phyloP scores from a whole-genome alignment of 768 basidiomycete genomes.

The Pulveroboletus sp. region DNA sequence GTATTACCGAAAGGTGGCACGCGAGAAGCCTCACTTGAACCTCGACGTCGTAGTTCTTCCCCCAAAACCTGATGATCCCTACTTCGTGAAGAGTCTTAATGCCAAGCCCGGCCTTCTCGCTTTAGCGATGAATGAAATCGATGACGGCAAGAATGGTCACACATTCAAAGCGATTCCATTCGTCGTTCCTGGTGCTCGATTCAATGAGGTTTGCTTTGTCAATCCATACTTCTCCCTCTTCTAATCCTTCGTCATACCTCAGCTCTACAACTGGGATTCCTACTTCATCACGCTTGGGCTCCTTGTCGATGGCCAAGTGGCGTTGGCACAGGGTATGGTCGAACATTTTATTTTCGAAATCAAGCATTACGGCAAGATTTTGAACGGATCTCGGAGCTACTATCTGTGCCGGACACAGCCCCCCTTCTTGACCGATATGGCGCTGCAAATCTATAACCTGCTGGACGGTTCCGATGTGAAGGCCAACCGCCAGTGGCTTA shows the following conservation, averaged over 20 bases:
- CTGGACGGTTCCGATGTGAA: conserved; percentile 80
- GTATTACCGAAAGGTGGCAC: conserved; percentile 89
- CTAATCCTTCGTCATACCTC: conserved; percentile 6
- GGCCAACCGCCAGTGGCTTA: conserved; percentile 83
- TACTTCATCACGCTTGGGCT: conserved; percentile 94
- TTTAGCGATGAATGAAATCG: conserved; percentile 90
- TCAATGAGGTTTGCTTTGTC: conserved; percentile 71
- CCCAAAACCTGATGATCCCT: conserved; percentile 77
- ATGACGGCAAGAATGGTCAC: conserved; percentile 72
- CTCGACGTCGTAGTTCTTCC: conserved; percentile 92
- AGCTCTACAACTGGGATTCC: conserved; percentile 95
- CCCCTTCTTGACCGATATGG: conserved; percentile 98
- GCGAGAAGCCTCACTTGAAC: conserved; percentile 89
- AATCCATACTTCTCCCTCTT: neutral
- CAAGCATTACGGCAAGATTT: conserved; percentile 93
- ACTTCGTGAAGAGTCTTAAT: conserved; percentile 89
- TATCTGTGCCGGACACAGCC: conserved; percentile 96
- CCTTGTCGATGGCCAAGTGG: conserved; percentile 88
- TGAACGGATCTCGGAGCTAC: conserved; percentile 93
- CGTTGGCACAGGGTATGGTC: conserved; percentile 96
- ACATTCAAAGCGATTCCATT: conserved; percentile 93
- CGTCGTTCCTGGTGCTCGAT: conserved; percentile 92
- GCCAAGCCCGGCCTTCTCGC: conserved; percentile 92
- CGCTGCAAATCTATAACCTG: conserved; percentile 95
- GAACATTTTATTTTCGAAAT: conserved; percentile 99